Evolutionary conservation across 176 grass and related monocot species (phyloP), one percentile per base, ranked within the genome.

Genomic region (Hyparrhenia diplandra): DNA sequence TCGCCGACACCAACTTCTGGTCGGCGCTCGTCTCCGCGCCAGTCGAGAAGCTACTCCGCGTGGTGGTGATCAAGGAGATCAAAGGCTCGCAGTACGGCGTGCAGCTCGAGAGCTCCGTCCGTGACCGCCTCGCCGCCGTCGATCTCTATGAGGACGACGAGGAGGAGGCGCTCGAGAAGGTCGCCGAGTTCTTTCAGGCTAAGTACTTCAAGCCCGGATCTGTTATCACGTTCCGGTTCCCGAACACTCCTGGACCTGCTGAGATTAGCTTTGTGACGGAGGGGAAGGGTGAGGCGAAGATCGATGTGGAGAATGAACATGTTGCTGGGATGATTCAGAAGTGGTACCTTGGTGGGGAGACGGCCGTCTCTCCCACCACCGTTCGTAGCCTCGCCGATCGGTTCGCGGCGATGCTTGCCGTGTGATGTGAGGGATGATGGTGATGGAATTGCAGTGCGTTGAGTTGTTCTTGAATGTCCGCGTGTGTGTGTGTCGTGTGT

Each of bases 51-150:
- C 32, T 86, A 17, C 76, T 98, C 39, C 78, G 90, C 58, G 37
- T 98, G 7, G 86, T 95, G 31, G 92, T 91, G 39, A 98, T 98
- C 64, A 98, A 95, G 77, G 95, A 98, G 82, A 98, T 98, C 73
- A 95, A 98, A 40, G 92, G 90, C 1, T 84, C 95, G 5, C 92
- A 98, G 67, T 98, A 98, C 67, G 92, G 95, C 1, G 95, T 98
- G 68, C 92, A 95, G 74, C 85, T 95, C 0, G 92, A 98, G 90
- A 98, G 95, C 58, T 83, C 90, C 0, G 92, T 93, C 20, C 84
- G 95, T n/a, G 88, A 93, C 62, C 82, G 90, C 29, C 77, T 98
- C 4, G 92, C 78, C 31, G 84, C 90, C 8, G 42, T 23, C 0
- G 90, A 98, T 58, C 78, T 55, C 55, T 95, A 91, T 25, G 95